Evolutionary conservation across 2,329 filamentous ascomycete genomes (phyloP).

Genomic region (Boeremia lycopersici): DNA sequence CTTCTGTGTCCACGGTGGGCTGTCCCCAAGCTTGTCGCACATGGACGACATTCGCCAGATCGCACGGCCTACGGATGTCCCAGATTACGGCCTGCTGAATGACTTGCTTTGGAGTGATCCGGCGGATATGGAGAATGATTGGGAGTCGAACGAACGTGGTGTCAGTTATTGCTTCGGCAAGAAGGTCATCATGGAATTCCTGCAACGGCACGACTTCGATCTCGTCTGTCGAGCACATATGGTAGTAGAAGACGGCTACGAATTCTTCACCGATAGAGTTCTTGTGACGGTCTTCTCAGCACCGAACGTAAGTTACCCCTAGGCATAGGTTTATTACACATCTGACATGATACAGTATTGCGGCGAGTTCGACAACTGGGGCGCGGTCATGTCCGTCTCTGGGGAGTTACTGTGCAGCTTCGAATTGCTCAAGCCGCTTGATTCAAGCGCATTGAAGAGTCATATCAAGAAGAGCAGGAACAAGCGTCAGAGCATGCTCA

Average conservation of each 20-base stretch:
- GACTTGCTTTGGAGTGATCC: slow-evolving; percentile 97
- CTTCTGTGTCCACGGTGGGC: slow-evolving; percentile 93
- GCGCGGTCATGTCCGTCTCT: slow-evolving; percentile 97
- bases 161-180: slow-evolving; percentile 99
- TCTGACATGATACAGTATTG: slow-evolving; percentile 72
- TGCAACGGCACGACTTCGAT: slow-evolving; percentile 94
- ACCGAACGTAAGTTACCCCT: slow-evolving; percentile 78
- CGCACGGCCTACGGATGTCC: slow-evolving; percentile 92
- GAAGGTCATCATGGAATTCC: slow-evolving; percentile 95
- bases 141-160: slow-evolving; percentile 95
- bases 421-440: slow-evolving; percentile 92
- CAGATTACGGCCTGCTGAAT: slow-evolving; percentile 93
- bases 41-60: slow-evolving; percentile 99
- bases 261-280: slow-evolving; percentile 96
- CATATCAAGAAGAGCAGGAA: slow-evolving; percentile 98
- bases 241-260: slow-evolving; percentile 99
- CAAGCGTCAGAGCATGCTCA: slow-evolving; percentile 92
- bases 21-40: slow-evolving; percentile 88
- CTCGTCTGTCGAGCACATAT: slow-evolving; percentile 97
- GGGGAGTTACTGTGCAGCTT: slow-evolving; percentile 94
- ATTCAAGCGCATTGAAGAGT: slow-evolving; percentile 94
- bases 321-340: background rate
- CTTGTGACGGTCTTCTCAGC: slow-evolving; percentile 97
- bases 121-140: slow-evolving; percentile 96
- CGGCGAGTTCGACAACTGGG: slow-evolving; percentile 99